Conservation (phyloP, 176 grass and related monocot genomes). For the Phragmites australis region DNA sequence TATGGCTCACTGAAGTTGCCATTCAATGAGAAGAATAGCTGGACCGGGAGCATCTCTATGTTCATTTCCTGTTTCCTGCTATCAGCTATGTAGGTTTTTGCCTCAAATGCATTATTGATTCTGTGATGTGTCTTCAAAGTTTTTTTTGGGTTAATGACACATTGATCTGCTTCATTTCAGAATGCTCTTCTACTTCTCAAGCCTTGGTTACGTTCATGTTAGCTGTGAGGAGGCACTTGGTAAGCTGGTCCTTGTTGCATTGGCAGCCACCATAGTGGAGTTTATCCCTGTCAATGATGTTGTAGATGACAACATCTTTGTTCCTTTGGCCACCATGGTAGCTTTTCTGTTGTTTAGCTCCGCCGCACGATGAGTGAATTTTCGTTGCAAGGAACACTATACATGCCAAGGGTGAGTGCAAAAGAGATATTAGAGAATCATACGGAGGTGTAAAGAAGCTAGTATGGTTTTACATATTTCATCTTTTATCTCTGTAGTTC, state of each 20-base stretch:
- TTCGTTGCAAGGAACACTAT: no score
- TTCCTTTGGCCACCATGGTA: constrained; percentile 59
- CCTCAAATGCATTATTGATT: not conserved
- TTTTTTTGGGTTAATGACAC: no score
- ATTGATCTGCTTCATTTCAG: constrained; percentile 31
- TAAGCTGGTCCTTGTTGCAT: constrained; percentile 51
- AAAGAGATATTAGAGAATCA: no score
- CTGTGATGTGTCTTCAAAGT: not conserved
- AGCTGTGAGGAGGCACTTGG: constrained; percentile 35
- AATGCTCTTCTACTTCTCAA: constrained; percentile 76
- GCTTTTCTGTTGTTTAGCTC: constrained; percentile 50
- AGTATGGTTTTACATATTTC: no score
- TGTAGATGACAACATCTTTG: constrained; percentile 80
- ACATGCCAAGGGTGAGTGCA: no score
- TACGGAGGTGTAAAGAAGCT: no score
- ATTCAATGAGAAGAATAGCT: no score
- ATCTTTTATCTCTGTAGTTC: no score
- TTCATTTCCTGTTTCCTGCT: constrained; percentile 61
- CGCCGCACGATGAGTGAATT: constrained; percentile 27
- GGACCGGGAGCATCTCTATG: constrained; percentile 76
- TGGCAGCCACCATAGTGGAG: constrained; percentile 61
- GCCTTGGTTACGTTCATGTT: constrained; percentile 56
- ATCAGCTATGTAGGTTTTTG: constrained; percentile 45
- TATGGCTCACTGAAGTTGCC: no score
- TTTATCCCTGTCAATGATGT: constrained; percentile 66